Base-by-base conservation (phyloP, 2,329 filamentous ascomycete genomes). In the Aspergillus arachidicola region DNA sequence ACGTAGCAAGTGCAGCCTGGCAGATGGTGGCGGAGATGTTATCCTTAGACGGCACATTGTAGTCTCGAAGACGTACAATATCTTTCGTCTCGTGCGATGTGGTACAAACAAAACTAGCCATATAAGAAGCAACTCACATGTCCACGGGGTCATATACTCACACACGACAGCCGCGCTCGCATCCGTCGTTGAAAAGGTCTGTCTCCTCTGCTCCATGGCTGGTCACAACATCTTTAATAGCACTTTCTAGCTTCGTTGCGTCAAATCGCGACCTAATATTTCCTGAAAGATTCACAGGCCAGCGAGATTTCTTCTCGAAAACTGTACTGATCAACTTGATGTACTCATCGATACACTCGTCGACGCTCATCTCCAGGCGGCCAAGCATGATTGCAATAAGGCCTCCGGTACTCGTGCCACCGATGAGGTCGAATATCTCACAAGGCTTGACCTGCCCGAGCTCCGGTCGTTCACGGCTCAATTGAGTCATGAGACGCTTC, bases 341-440 rank as follows among this genome's bases (percentile, higher is more conserved):
- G 11, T 55, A 55, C 11, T 21, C 28, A 6, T 38, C 57, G 7
- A 82, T 75, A 32, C 78, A 81, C 14, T 83, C 78, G 23, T 72
- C 60, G 4, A 82, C 74, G 21, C 69, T 74, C 78, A 84, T 80
- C 32, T 75, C 66, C 2, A 84, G 70, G 5, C 79, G 74, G 0
- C 81, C 81, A 10, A 83, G 74, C 75, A 84, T 80, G 34, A 84
- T 76, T 1, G 81, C 80, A 16, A 83, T 79, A 16, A 62, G 53
- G 72, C 75, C 75, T 60, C 75, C 75, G 3, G 75, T 74, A 41
- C 71, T 72, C 2, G 75, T 78, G 1, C 76, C 76, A 5, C 69
- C 72, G 9, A 83, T 81, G 60, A 83, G 72, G 57, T 78, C 75
- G 58, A 78, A 78, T 36, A 70, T 59, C 4, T 78, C 72, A 57